Conservation (phyloP, 2,329 filamentous ascomycete species). For the Fusarium caatingaense region DNA sequence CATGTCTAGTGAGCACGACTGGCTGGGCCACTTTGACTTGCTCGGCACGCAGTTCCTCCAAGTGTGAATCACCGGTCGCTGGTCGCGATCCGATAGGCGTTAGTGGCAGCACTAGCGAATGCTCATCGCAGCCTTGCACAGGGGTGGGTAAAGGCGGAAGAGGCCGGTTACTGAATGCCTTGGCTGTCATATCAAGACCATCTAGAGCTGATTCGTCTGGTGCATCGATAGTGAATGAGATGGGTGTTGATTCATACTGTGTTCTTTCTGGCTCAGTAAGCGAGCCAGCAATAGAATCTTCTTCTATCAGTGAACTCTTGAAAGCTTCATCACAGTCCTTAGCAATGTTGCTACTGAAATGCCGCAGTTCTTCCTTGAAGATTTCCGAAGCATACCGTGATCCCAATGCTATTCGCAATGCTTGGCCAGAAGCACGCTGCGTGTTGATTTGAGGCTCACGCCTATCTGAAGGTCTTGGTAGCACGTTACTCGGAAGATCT, state of each 20-base stretch:
- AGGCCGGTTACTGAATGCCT: conserved; percentile 61
- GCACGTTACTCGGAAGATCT: conserved; percentile 41
- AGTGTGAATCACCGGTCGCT: conserved; percentile 43
- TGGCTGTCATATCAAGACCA: conserved; percentile 36
- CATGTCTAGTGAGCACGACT: conserved; percentile 49
- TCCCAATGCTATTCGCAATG: conserved; percentile 25
- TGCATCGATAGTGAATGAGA: conserved; percentile 56
- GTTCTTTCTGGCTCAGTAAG: conserved; percentile 49
- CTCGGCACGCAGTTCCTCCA: conserved; percentile 39
- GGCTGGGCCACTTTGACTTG: conserved; percentile 49
- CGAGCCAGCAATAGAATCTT: conserved; percentile 52
- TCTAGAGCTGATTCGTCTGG: conserved; percentile 42
- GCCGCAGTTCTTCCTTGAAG: conserved; percentile 79
- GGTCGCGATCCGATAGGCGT: conserved; percentile 40
- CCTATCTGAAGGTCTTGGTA: conserved; percentile 42
- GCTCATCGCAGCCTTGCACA: conserved; percentile 32
- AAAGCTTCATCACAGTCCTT: conserved; percentile 95
- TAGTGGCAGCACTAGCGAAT: conserved; percentile 31
- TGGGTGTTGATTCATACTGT: conserved; percentile 54
- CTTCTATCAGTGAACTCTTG: conserved; percentile 69
- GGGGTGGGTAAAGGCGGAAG: conserved; percentile 61
- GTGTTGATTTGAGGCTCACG: conserved; percentile 3
- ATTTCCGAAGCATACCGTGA: conserved; percentile 49
- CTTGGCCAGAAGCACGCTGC: conserved; percentile 22
- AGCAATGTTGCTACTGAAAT: conserved; percentile 86